Conservation (phyloP, 75 land plant genomes). For the Isoetes taiwanensis region DNA sequence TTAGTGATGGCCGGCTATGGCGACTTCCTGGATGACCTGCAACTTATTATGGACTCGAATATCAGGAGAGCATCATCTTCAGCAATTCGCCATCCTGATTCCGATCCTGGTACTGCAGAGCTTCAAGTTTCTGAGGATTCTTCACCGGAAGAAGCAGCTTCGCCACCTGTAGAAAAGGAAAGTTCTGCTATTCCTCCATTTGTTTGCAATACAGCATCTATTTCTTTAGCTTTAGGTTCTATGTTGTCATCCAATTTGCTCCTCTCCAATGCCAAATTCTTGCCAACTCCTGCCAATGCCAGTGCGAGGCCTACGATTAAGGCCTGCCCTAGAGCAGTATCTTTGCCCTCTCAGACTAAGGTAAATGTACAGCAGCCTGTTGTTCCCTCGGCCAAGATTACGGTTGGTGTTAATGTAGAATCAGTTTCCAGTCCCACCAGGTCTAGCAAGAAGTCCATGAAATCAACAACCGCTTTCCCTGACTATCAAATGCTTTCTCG, state of each 20-base stretch:
- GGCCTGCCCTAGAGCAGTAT: background rate
- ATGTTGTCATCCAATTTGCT: background rate
- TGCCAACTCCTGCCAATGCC: too few relatives aligned
- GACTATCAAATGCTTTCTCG: constrained; percentile 34
- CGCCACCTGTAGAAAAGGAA: background rate
- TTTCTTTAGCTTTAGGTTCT: background rate
- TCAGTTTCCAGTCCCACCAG: too few relatives aligned
- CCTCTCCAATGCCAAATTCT: too few relatives aligned
- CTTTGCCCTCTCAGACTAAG: background rate
- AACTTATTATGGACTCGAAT: constrained; percentile 2
- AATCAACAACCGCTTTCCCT: constrained; percentile 26
- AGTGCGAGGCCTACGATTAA: background rate
- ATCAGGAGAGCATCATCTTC: background rate
- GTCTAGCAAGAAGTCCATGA: constrained; percentile 3
- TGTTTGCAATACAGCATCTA: background rate
- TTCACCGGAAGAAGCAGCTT: background rate
- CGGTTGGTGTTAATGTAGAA: background rate
- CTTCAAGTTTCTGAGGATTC: background rate
- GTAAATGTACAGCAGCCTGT: background rate
- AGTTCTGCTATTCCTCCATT: background rate
- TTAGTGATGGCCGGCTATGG: background rate
- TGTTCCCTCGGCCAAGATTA: background rate
- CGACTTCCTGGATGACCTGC: background rate
- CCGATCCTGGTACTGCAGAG: background rate
- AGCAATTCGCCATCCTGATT: background rate